These are phyloP conservation scores for Cavenderia fasciculata DNA, from an alignment of 78 protist species.

Conservation along the genomic window DNA sequence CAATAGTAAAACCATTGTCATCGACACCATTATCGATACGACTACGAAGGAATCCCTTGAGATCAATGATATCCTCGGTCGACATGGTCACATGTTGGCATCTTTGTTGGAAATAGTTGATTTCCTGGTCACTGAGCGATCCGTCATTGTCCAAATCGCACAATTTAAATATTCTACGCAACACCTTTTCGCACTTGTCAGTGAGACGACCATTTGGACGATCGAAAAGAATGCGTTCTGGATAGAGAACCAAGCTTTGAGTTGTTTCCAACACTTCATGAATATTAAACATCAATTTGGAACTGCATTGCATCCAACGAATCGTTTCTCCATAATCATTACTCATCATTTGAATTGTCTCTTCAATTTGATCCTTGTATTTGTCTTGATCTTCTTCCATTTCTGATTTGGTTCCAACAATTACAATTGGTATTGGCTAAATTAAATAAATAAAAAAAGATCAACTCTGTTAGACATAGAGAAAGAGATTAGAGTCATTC, in stretches of 20 bases:
- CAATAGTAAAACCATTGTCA: constrained; percentile 16
- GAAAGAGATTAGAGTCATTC: not conserved
- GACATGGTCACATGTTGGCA: constrained; percentile 30
- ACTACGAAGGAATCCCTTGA: not conserved
- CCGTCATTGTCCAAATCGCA: constrained; percentile 43
- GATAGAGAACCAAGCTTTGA: constrained; percentile 17
- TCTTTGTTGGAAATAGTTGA: constrained; percentile 19
- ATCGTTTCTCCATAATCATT: constrained; percentile 7
- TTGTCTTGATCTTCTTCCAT: not conserved
- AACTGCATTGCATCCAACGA: constrained; percentile 25
- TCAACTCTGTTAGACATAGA: not conserved
- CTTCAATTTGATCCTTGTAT: not conserved
- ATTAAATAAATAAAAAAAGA: not conserved
- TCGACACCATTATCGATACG: constrained; percentile 38
- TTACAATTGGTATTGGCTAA: constrained; percentile 25
- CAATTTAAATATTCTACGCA: constrained; percentile 30
- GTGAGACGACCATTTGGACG: constrained; percentile 6
- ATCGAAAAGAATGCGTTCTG: constrained; percentile 35
- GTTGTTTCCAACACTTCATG: not conserved
- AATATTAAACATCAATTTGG: not conserved
- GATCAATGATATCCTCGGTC: constrained; percentile 8
- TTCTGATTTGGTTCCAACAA: constrained; percentile 62
- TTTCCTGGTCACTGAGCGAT: constrained; percentile 12
- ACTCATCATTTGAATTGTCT: constrained; percentile 20
- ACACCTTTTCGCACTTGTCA: constrained; percentile 1